A percentile compares a stretch with the other conserved stretches of the same genome.
Evolutionary conservation across 169 alveolate genomes (phyloP).

Genomic region (Perkinsus olseni): DNA sequence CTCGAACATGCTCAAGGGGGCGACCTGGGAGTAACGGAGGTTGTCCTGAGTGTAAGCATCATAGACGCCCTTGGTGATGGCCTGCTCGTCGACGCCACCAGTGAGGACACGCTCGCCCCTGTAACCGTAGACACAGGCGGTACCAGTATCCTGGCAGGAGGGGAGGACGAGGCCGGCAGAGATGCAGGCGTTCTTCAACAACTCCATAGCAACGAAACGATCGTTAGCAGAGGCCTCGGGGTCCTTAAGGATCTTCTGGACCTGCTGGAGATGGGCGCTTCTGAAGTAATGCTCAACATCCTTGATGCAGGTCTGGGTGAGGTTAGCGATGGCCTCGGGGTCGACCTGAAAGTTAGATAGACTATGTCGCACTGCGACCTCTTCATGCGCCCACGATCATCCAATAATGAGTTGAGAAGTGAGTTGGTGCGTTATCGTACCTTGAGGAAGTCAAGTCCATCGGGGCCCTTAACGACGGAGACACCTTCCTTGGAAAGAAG

Average conservation of each 20-base stretch:
- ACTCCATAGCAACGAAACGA: conserved; percentile 62
- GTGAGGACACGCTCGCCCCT: conserved; percentile 25
- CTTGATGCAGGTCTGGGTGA: conserved; percentile 2
- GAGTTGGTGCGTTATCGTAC: not conserved
- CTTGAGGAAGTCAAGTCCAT: not conserved
- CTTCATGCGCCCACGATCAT: not conserved
- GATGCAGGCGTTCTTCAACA: conserved; percentile 58
- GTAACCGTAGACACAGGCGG: conserved; percentile 65
- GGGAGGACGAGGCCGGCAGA: conserved; percentile 65
- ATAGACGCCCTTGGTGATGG: conserved; percentile 63
- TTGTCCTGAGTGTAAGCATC: conserved; percentile 62
- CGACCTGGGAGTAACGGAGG: conserved; percentile 65
- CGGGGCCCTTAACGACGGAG: not conserved
- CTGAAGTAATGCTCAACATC: conserved; percentile 14
- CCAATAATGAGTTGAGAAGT: no score
- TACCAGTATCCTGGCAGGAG: conserved; percentile 81
- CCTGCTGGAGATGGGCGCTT: conserved; percentile 8
- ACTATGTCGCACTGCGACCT: not conserved
- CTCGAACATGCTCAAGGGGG: conserved; percentile 69
- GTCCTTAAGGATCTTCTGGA: conserved; percentile 51
- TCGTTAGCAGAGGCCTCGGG: conserved; percentile 60
- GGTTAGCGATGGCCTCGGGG: not conserved
- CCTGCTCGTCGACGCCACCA: conserved; percentile 42
- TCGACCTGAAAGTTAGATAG: not conserved
- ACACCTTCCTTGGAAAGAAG: not conserved